These are phyloP conservation scores for Pholiota conissans DNA, from an alignment of 768 basidiomycete species.

Conservation along the genomic window DNA sequence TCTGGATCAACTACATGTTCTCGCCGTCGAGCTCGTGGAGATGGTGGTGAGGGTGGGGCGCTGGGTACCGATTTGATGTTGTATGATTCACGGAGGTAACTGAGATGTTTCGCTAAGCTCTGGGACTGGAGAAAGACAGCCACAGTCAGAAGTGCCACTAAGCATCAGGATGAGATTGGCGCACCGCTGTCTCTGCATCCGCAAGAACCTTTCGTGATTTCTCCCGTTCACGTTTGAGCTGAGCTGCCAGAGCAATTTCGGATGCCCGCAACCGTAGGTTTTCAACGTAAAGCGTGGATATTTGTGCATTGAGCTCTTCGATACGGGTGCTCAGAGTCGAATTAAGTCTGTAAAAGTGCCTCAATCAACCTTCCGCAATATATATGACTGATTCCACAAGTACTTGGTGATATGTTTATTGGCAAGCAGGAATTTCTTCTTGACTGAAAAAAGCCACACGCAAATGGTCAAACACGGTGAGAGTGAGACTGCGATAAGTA, in stretches of 20 bases:
- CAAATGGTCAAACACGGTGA: conserved; percentile 30
- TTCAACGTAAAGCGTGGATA: conserved; percentile 80
- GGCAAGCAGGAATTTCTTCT: conserved; percentile 89
- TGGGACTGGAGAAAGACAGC: conserved; percentile 40
- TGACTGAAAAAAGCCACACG: conserved; percentile 51
- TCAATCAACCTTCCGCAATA: neutral
- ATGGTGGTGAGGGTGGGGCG: conserved; percentile 44
- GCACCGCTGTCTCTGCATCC: conserved; percentile 75
- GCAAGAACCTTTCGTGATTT: conserved; percentile 70
- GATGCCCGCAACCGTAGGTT: conserved; percentile 81
- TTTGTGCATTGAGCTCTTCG: conserved; percentile 82
- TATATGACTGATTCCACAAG: conserved; percentile 19
- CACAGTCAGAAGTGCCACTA: conserved; percentile 10
- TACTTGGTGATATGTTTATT: conserved; percentile 93
- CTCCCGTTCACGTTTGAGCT: conserved; percentile 80
- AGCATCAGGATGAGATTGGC: conserved; percentile 17
- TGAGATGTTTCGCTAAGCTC: conserved; percentile 64
- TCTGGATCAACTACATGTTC: conserved; percentile 29
- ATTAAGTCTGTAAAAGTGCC: conserved; percentile 59
- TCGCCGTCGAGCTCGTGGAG: conserved; percentile 52
- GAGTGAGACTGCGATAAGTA: conserved; percentile 19
- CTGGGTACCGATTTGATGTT: conserved; percentile 36
- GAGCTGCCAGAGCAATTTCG: conserved; percentile 71
- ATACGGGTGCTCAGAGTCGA: conserved; percentile 82
- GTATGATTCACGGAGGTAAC: conserved; percentile 62